Base-by-base conservation (phyloP, 225 moss, liverwort and hornwort genomes). In the Polytrichum formosum region DNA sequence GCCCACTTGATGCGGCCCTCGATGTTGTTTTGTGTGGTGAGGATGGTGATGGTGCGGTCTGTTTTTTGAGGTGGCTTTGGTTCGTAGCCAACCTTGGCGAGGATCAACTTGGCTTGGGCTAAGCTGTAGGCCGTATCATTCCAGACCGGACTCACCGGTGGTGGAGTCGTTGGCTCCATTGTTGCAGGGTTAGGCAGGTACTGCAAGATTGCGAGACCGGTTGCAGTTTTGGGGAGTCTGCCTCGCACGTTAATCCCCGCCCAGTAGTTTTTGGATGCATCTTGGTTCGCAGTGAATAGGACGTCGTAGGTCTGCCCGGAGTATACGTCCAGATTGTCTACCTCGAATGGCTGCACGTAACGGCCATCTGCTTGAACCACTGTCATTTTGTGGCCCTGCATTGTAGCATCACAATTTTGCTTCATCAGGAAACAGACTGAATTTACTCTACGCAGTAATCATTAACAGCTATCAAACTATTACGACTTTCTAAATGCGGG, bases 231-330 rank as follows among this genome's bases (percentile, higher is more conserved):
- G 6, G 78, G 70, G 6, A 28, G 27, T 0, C 85, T 60, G 1
- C 75, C 78, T 5, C 78, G 46, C 46, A 81, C 81, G 22, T 85
- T 85, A 7, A 76, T 28, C 0, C 63, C 85, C 5, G 78, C 67
- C 78, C 78, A 81, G 56, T 85, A 85, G 56, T 78, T 81, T 6
- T 60, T 55, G 5, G 72, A 66, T 37, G 82, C 37, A 18, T 82
- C 74, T 28, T 72, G 72, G 55, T 78, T 78, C 3, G 82, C 78
- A 0, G 74, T 82, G 63, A 82, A 72, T 10, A 82, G 68, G 2
- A 82, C 75, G 7, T 70, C 82, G 59, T 64, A 85, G 0, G 84
- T 67, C 26, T 88, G 79, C 10, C 88, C 88, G 0, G 84, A 85
- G 62, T 80, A 84, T 17, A 80, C 18, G 59, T 87, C 72, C 18